These are phyloP conservation scores for Penicillium janthinellum DNA, from an alignment of 2,329 filamentous ascomycete species.

Conservation along the genomic window DNA sequence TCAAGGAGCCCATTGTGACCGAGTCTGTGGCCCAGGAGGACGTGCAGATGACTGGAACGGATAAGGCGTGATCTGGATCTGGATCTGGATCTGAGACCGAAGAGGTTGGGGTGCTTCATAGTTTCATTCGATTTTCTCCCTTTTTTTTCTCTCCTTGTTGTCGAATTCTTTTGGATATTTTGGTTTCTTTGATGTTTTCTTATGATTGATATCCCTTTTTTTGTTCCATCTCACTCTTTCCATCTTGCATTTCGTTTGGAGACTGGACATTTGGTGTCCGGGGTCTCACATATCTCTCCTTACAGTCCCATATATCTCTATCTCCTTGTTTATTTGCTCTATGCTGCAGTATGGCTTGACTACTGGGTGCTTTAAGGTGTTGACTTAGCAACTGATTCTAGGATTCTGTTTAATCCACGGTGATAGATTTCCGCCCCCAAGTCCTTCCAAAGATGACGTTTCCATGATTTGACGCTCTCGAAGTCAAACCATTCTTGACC, in stretches of 20 bases:
- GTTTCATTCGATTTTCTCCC: constrained; percentile 3
- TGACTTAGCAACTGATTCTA: neutral
- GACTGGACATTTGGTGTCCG: neutral
- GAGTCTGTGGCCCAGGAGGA: constrained; percentile 28
- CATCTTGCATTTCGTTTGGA: neutral
- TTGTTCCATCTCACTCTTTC: constrained; percentile 16
- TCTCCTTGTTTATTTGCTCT: neutral
- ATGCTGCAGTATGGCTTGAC: neutral
- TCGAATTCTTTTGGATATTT: neutral
- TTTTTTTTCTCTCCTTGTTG: constrained; percentile 1
- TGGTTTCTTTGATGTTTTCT: constrained; percentile 9
- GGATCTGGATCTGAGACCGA: constrained; percentile 1
- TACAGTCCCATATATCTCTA: neutral
- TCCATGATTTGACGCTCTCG: neutral
- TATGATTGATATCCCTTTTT: constrained; percentile 31
- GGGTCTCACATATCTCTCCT: neutral
- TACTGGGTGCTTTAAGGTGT: neutral
- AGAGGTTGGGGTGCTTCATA: neutral
- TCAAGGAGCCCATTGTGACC: constrained; percentile 29
- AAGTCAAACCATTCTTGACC: neutral
- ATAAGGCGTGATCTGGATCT: constrained; percentile 28
- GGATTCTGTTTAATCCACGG: neutral
- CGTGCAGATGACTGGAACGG: constrained; percentile 40
- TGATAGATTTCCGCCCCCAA: neutral
- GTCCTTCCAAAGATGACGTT: neutral